phyloP scores from a whole-genome alignment of 2,329 filamentous ascomycete genomes.

The Chaetomiaceae sp. region DNA sequence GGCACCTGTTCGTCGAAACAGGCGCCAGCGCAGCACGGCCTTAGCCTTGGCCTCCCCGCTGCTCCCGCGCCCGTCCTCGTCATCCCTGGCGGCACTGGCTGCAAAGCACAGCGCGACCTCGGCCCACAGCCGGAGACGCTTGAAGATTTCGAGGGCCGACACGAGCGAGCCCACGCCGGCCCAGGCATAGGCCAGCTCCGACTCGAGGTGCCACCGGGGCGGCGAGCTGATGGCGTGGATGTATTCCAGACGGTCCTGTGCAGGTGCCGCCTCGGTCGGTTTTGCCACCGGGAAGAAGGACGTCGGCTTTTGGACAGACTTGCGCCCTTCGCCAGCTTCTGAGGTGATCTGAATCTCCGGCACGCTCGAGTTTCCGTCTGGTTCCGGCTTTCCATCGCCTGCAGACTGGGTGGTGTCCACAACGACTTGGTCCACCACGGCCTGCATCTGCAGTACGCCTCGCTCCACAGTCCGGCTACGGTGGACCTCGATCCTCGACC shows the following conservation, averaged over 20 bases:
- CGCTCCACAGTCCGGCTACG: conserved; percentile 81
- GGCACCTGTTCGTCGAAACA: conserved; percentile 60
- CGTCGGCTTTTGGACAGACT: conserved; percentile 46
- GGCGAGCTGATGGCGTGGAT: conserved; percentile 79
- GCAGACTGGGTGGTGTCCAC: conserved; percentile 58
- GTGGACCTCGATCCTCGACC: conserved; percentile 85
- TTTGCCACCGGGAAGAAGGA: conserved; percentile 78
- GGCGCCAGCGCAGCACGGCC: conserved; percentile 66
- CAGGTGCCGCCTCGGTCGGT: conserved; percentile 69
- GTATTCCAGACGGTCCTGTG: conserved; percentile 70
- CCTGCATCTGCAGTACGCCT: conserved; percentile 86
- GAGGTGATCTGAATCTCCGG: conserved; percentile 42
- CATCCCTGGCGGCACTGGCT: conserved; percentile 48
- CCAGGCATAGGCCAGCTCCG: conserved; percentile 91
- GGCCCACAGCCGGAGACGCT: conserved; percentile 86
- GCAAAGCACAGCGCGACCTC: conserved; percentile 90
- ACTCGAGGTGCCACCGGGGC: conserved; percentile 87
- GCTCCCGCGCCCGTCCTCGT: conserved; percentile 46
- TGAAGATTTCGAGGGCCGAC: conserved; percentile 92
- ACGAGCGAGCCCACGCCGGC: conserved; percentile 77
- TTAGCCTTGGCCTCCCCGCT: conserved; percentile 73
- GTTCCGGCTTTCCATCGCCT: conserved; percentile 28
- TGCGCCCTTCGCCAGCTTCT: conserved; percentile 26
- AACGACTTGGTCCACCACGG: conserved; percentile 90
- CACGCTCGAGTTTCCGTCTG: conserved; percentile 27